phyloP scores from a whole-genome alignment of 768 basidiomycete genomes.

The Naganishia friedmannii region DNA sequence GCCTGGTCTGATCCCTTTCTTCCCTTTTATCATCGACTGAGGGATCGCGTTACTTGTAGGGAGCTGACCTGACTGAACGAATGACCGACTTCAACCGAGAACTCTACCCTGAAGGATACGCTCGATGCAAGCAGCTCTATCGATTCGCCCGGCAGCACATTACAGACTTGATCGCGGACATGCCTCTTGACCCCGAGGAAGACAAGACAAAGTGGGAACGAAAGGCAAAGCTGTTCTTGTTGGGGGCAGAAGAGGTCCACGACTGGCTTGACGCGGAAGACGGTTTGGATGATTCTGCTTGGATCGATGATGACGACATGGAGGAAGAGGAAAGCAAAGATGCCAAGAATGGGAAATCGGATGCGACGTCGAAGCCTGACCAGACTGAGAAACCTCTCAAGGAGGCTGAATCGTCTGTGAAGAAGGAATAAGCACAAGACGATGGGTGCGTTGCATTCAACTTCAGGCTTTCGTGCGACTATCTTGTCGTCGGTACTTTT shows the following conservation, averaged over 20 bases:
- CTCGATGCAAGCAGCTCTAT: slow-evolving; percentile 21
- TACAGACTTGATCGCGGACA: slow-evolving; percentile 1
- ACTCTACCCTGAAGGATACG: slow-evolving; percentile 15
- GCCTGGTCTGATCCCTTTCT: not conserved
- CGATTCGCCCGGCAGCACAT: slow-evolving; percentile 14
- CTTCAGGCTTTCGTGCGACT: not conserved
- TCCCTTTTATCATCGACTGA: not conserved
- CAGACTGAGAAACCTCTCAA: not conserved
- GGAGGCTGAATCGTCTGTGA: not conserved
- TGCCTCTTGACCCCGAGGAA: slow-evolving; percentile 1
- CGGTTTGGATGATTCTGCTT: slow-evolving; percentile 4
- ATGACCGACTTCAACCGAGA: slow-evolving; percentile 21
- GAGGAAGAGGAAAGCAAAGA: slow-evolving; percentile 9
- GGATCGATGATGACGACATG: slow-evolving; percentile 9
- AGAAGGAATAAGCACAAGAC: not conserved
- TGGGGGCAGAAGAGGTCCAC: slow-evolving; percentile 7
- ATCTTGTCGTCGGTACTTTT: not conserved
- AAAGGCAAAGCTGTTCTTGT: slow-evolving; percentile 12
- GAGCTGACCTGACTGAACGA: slow-evolving; percentile 1
- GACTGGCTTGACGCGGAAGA: slow-evolving; percentile 12
- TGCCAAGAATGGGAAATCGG: not conserved
- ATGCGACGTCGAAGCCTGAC: not conserved
- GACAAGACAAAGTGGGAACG: slow-evolving; percentile 3
- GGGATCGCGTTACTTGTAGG: not conserved
- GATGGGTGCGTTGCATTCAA: too few species aligned